phyloP scores from a whole-genome alignment of 2,329 filamentous ascomycete species.

The Trichoderma sp. region DNA sequence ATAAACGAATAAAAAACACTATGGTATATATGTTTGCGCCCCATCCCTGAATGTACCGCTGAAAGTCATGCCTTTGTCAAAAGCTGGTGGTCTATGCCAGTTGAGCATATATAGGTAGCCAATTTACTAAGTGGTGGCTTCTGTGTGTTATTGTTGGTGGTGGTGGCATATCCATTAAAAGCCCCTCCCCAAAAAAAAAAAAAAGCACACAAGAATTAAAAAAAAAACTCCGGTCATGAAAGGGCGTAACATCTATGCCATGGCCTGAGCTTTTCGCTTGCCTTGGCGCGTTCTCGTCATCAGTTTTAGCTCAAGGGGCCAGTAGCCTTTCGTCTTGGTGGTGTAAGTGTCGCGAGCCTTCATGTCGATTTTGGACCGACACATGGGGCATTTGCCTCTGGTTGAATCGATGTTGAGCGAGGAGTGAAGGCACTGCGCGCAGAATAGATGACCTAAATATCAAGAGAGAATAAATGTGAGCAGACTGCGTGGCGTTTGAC shows the following conservation, averaged over 20 bases:
- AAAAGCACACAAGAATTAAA: background rate
- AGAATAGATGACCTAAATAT: constrained; percentile 64
- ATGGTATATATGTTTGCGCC: background rate
- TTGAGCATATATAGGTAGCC: background rate
- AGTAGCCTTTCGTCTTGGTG: constrained; percentile 56
- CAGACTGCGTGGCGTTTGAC: background rate
- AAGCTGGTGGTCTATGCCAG: background rate
- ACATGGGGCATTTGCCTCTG: constrained; percentile 66
- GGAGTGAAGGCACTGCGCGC: constrained; percentile 63
- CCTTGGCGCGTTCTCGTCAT: constrained; percentile 61
- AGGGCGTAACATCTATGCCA: constrained; percentile 33
- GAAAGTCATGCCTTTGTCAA: background rate
- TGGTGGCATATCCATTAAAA: background rate
- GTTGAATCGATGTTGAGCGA: constrained; percentile 60
- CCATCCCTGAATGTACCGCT: background rate
- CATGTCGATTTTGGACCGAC: constrained; percentile 61
- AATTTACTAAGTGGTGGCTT: background rate
- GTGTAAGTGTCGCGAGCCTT: constrained; percentile 48
- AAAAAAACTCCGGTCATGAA: background rate
- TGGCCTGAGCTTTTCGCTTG: constrained; percentile 43
- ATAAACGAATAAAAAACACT: background rate
- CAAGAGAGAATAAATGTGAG: constrained; percentile 27
- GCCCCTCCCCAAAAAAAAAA: background rate
- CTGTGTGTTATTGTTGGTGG: background rate
- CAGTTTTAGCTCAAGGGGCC: constrained; percentile 65